A percentile compares a stretch with the other conserved stretches of the same genome.
phyloP scores from a whole-genome alignment of 257 asterid species.

The Capsicum baccatum region DNA sequence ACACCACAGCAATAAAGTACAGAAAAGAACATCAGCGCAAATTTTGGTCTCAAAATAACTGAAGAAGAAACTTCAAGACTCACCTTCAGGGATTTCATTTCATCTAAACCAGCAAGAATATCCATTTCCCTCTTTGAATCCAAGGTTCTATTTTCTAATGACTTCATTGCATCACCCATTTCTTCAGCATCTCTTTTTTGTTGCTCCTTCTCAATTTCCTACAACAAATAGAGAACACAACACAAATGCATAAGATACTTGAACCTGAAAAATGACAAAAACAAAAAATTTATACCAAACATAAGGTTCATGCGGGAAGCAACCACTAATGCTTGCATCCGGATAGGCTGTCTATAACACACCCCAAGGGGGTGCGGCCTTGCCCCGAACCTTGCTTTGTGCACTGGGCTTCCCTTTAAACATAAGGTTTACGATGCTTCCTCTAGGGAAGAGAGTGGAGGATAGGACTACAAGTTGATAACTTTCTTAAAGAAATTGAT shows the following conservation, averaged over 20 bases:
- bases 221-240: constrained; percentile 19
- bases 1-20: not conserved
- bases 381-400: too few relatives aligned
- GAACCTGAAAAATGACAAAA: not conserved
- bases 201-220: constrained; percentile 65
- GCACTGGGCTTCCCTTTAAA: not conserved
- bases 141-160: constrained; percentile 81
- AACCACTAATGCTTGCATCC: too few relatives aligned
- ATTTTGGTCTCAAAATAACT: not conserved
- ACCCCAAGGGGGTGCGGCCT: too few relatives aligned
- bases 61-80: constrained; percentile 20
- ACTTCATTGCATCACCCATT: constrained; percentile 98
- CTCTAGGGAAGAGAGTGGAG: not conserved
- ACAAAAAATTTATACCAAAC: not conserved
- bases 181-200: constrained; percentile 77
- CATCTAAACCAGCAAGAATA: constrained; percentile 87
- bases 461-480: not conserved
- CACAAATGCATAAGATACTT: not conserved
- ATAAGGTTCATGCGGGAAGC: not conserved
- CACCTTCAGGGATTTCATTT: constrained; percentile 94
- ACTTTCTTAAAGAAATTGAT: not conserved
- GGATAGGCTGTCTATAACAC: too few relatives aligned
- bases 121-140: constrained; percentile 95
- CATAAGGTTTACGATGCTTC: not conserved
- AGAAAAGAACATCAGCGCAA: not conserved